phyloP scores from a whole-genome alignment of 805 yeast species.

The Brettanomyces nanus region DNA sequence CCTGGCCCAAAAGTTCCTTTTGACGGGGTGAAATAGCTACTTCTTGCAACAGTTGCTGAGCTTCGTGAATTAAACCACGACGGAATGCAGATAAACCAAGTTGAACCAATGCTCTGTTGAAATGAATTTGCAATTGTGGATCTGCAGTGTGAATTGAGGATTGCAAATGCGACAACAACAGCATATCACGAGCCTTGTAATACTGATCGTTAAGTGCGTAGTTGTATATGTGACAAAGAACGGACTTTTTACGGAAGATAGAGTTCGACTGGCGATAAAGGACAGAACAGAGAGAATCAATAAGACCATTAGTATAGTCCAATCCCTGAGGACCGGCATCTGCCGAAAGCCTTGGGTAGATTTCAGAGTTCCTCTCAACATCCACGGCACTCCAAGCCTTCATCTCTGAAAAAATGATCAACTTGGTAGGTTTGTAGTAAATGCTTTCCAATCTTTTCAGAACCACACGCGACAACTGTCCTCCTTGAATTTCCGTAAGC shows the following conservation, averaged over 20 bases:
- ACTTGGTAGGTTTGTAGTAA: slow-evolving; percentile 80
- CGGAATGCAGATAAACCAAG: slow-evolving; percentile 95
- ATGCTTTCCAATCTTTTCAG: slow-evolving; percentile 85
- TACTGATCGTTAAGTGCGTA: slow-evolving; percentile 84
- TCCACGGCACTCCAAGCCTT: slow-evolving; percentile 63
- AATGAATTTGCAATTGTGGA: slow-evolving; percentile 78
- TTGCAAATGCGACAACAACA: slow-evolving; percentile 80
- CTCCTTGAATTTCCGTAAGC: slow-evolving; percentile 37
- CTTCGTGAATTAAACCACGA: slow-evolving; percentile 73
- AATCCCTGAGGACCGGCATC: slow-evolving; percentile 21
- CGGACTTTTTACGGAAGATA: slow-evolving; percentile 71
- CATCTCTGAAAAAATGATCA: slow-evolving; percentile 61
- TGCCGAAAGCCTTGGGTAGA: slow-evolving; percentile 25
- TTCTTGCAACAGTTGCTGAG: slow-evolving; percentile 82
- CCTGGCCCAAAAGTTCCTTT: slow-evolving; percentile 92
- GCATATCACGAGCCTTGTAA: slow-evolving; percentile 78
- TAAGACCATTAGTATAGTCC: slow-evolving; percentile 43
- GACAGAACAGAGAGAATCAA: slow-evolving; percentile 57
- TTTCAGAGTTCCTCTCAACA: slow-evolving; percentile 24
- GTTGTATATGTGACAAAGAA: slow-evolving; percentile 80
- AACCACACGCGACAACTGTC: slow-evolving; percentile 64
- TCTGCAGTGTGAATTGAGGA: slow-evolving; percentile 78
- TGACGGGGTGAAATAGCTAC: slow-evolving; percentile 77
- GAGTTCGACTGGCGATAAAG: slow-evolving; percentile 62
- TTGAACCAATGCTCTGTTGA: slow-evolving; percentile 93